Evolutionary conservation across 2,329 filamentous ascomycete species (phyloP).

Genomic region (Cryphonectria naterciae): DNA sequence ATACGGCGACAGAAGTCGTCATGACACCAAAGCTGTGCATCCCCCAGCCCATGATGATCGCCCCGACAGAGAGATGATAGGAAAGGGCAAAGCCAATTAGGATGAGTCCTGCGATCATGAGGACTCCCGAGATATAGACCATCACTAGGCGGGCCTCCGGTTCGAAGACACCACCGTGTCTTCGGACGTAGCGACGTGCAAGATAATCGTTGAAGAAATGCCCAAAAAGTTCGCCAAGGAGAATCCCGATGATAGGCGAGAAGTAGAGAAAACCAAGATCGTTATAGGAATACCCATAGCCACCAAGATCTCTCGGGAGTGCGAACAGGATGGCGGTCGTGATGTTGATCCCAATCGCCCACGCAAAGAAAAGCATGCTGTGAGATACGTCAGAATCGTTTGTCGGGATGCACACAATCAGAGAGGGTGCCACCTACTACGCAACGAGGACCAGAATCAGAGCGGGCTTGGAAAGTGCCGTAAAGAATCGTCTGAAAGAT

Average conservation of each 20-base stretch:
- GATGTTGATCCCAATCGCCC: constrained; percentile 48
- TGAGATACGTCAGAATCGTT: neutral
- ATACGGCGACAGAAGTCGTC: constrained; percentile 52
- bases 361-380: constrained; percentile 36
- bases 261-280: constrained; percentile 51
- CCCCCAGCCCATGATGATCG: constrained; percentile 49
- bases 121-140: constrained; percentile 44
- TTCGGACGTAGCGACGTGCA: constrained; percentile 38
- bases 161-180: constrained; percentile 41
- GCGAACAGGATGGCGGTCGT: constrained; percentile 47
- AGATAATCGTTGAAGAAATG: constrained; percentile 52
- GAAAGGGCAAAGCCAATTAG: constrained; percentile 49
- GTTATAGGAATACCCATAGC: constrained; percentile 44
- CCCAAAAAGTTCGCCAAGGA: constrained; percentile 50
- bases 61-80: constrained; percentile 47
- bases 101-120: constrained; percentile 47
- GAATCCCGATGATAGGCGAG: constrained; percentile 47
- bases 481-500: constrained; percentile 12
- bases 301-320: constrained; percentile 43
- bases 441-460: constrained; percentile 6
- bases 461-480: constrained; percentile 2
- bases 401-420: too few species aligned
- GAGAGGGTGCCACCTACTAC: constrained; percentile 1
- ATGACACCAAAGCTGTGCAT: constrained; percentile 50
- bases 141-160: constrained; percentile 49